A percentile compares a stretch with the other conserved stretches of the same genome.
Conservation (phyloP, 2,329 filamentous ascomycete species). For the Aspergillus hiratsukae region DNA sequence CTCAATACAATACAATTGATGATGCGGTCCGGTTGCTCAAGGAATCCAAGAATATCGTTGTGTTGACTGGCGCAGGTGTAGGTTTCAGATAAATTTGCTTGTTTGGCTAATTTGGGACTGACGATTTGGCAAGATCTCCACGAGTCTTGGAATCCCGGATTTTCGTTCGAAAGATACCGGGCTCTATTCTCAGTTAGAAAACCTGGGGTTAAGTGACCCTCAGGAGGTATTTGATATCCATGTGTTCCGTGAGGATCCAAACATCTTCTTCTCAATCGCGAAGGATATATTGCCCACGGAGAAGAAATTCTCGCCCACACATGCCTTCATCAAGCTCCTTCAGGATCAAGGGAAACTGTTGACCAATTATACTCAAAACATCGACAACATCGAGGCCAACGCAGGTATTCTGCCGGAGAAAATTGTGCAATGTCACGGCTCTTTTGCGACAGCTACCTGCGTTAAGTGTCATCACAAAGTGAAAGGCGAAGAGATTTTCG, state of each 20-base stretch:
- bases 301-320: slow-evolving; percentile 81
- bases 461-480: slow-evolving; percentile 74
- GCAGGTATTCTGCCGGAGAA: slow-evolving; percentile 78
- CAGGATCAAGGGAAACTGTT: slow-evolving; percentile 84
- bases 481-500: slow-evolving; percentile 71
- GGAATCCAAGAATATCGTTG: slow-evolving; percentile 76
- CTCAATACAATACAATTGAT: slow-evolving; percentile 76
- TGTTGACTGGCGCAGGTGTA: slow-evolving; percentile 84
- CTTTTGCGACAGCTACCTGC: slow-evolving; percentile 88
- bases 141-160: slow-evolving; percentile 92
- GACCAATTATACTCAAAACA: slow-evolving; percentile 98
- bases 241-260: slow-evolving; percentile 79
- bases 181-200: slow-evolving; percentile 78
- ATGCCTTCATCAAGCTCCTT: slow-evolving; percentile 86
- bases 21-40: slow-evolving; percentile 77
- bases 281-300: slow-evolving; percentile 82
- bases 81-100: slow-evolving; percentile 13
- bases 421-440: slow-evolving; percentile 93
- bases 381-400: slow-evolving; percentile 88
- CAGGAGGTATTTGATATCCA: slow-evolving; percentile 94
- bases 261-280: slow-evolving; percentile 85
- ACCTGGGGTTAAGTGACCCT: slow-evolving; percentile 74
- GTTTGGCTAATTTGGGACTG: slow-evolving; percentile 1
- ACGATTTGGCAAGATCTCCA: slow-evolving; percentile 62
- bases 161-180: slow-evolving; percentile 92